Base-by-base conservation (phyloP, 164 flowering plant genomes). In the Pachysandra terminalis region DNA sequence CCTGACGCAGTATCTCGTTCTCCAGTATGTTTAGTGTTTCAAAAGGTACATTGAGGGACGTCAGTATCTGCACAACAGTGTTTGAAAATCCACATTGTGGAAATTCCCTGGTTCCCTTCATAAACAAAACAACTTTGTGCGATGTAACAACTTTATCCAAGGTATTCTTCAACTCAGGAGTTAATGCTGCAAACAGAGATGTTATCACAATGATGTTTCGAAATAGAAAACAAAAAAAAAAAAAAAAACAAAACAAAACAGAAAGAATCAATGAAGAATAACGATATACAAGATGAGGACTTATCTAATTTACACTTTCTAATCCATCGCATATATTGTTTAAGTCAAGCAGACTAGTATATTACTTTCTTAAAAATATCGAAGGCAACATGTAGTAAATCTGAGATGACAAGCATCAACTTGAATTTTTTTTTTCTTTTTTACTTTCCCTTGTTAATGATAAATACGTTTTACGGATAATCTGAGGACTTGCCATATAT, bases 71-170 rank as follows among this genome's bases (percentile, higher is more conserved):
- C 61, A 91, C 97, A 69, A 87, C 88, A 35, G 95, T 90, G 80
- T 91, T 82, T 40, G 97, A 91, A 67, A 94, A 94, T 57, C 97
- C 97, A 78, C 98, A 93, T 61, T 88, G 91, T 5, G 98, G 98
- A 65, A 89, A 89, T 0, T 93, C 98, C 81, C 80, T 89, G 19
- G 87, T 89, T 49, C 98, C 98, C 75, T 91, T 93, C 94, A 93
- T 93, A 70, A 93, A 93, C 4, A 93, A 81, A 63, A 93, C 76
- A 71, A 93, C 91, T 74, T 89, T 91, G 65, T 89, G 70, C 6
- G 91, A 84, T 49, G 80, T 77, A 25, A 90, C 91, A 59, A 90
- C 90, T 71, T 86, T 93, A 69, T 90, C 98, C 79, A 90, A 61
- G 19, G 91, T 88, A 25, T 78, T 73, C 82, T 84, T 92, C 74